Percentiles rank a stretch among this genome's conserved stretches.
Evolutionary conservation across 306 rosid species (phyloP).

Genomic region (Quercus dentata): DNA sequence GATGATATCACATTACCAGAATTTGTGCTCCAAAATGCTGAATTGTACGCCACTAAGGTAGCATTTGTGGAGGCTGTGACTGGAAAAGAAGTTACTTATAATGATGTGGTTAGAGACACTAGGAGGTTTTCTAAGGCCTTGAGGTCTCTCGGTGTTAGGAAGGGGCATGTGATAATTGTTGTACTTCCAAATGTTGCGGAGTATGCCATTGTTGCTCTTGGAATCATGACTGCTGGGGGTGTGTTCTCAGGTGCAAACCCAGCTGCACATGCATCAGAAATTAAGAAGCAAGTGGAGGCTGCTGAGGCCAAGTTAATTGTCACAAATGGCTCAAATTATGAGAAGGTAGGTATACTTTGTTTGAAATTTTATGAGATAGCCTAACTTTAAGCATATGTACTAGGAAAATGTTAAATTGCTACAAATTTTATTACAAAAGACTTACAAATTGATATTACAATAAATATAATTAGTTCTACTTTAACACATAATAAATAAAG

Average conservation of each 20-base stretch:
- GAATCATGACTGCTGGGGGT: constrained; percentile 83
- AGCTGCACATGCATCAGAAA: constrained; percentile 64
- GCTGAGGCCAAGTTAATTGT: constrained; percentile 75
- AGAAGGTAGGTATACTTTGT: constrained; percentile 49
- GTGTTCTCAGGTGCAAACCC: constrained; percentile 94
- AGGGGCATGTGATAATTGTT: constrained; percentile 73
- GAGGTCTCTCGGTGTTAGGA: constrained; percentile 66
- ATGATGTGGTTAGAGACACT: constrained; percentile 56
- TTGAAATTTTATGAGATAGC: not conserved
- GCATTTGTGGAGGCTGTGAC: constrained; percentile 85
- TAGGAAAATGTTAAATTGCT: no score
- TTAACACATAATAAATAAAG: no score
- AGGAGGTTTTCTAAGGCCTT: constrained; percentile 73
- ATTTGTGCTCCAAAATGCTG: constrained; percentile 67
- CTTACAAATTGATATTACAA: no score
- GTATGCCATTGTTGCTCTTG: constrained; percentile 72
- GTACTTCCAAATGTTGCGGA: constrained; percentile 84
- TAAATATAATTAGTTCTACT: no score
- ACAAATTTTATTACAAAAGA: no score
- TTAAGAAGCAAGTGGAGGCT: constrained; percentile 66
- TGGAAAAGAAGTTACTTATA: constrained; percentile 59
- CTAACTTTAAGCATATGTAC: not conserved
- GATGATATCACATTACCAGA: constrained; percentile 69
- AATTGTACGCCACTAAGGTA: constrained; percentile 58
- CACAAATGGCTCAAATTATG: constrained; percentile 51